Percentiles rank a stretch among this genome's conserved stretches.
phyloP scores from a whole-genome alignment of 257 asterid species.

The Plectranthus barbatus region DNA sequence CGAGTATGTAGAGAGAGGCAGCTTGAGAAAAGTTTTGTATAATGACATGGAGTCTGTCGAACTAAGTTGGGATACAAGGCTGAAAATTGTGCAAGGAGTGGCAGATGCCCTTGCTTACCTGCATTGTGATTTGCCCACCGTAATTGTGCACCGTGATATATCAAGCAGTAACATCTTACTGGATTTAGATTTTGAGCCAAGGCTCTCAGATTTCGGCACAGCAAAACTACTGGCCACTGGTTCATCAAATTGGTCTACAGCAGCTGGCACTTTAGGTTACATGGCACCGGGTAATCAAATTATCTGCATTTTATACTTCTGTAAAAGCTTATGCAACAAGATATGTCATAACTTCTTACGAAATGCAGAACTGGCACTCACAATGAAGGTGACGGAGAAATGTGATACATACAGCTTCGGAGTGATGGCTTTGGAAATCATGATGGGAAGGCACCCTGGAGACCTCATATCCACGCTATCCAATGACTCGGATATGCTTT shows the following conservation, averaged over 20 bases:
- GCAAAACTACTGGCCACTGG: slow-evolving; percentile 53
- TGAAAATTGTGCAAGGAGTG: slow-evolving; percentile 58
- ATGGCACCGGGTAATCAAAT: slow-evolving; percentile 89
- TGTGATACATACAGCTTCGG: slow-evolving; percentile 91
- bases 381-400: slow-evolving; percentile 70
- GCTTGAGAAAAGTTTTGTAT: slow-evolving; percentile 44
- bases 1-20: slow-evolving; percentile 81
- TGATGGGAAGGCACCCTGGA: slow-evolving; percentile 92
- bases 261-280: slow-evolving; percentile 90
- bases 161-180: slow-evolving; percentile 59
- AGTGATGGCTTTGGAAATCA: slow-evolving; percentile 66
- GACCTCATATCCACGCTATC: slow-evolving; percentile 44
- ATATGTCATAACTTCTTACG: background rate
- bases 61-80: slow-evolving; percentile 56
- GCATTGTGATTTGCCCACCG: slow-evolving; percentile 74
- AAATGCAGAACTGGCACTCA: slow-evolving; percentile 65
- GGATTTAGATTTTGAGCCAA: slow-evolving; percentile 62
- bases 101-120: slow-evolving; percentile 92
- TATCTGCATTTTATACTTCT: background rate
- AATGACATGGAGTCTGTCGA: slow-evolving; percentile 43
- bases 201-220: slow-evolving; percentile 85
- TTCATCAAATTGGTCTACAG: slow-evolving; percentile 61
- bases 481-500: slow-evolving; percentile 23
- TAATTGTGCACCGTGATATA: slow-evolving; percentile 85
- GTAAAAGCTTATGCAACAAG: no score